Percentiles rank a stretch among this genome's conserved stretches.
phyloP scores from a whole-genome alignment of 2,329 filamentous ascomycete species.

The Albifimbria verrucaria region DNA sequence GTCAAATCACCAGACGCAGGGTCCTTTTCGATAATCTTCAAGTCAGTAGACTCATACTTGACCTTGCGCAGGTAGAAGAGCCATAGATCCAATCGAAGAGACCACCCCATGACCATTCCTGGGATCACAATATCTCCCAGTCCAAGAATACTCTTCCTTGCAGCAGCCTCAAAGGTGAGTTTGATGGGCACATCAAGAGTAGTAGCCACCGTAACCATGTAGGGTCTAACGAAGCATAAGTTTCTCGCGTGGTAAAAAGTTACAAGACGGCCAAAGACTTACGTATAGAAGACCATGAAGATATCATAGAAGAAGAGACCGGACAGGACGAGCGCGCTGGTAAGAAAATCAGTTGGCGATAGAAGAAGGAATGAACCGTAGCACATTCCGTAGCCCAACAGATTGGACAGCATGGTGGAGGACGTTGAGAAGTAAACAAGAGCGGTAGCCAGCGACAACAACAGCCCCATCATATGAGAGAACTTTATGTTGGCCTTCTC shows the following conservation, averaged over 20 bases:
- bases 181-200: constrained; percentile 91
- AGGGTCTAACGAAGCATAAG: constrained; percentile 49
- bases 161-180: constrained; percentile 68
- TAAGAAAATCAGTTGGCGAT: constrained; percentile 84
- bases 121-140: constrained; percentile 93
- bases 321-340: constrained; percentile 71
- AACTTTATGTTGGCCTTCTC: constrained; percentile 51
- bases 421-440: constrained; percentile 66
- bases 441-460: constrained; percentile 51
- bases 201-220: constrained; percentile 85
- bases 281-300: constrained; percentile 84
- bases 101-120: constrained; percentile 84
- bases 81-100: constrained; percentile 88
- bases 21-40: constrained; percentile 31
- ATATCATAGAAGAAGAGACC: constrained; percentile 95
- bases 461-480: constrained; percentile 52
- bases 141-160: constrained; percentile 77
- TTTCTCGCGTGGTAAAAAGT: background rate
- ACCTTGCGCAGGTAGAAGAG: constrained; percentile 72
- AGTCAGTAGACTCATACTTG: constrained; percentile 36
- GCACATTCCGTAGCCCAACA: constrained; percentile 83
- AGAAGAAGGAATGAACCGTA: constrained; percentile 80
- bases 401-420: constrained; percentile 66
- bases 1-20: constrained; percentile 27
- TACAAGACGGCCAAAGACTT: constrained; percentile 29